These are phyloP conservation scores for Daldinia loculata DNA, from an alignment of 495 filamentous ascomycete species.

Conservation along the genomic window DNA sequence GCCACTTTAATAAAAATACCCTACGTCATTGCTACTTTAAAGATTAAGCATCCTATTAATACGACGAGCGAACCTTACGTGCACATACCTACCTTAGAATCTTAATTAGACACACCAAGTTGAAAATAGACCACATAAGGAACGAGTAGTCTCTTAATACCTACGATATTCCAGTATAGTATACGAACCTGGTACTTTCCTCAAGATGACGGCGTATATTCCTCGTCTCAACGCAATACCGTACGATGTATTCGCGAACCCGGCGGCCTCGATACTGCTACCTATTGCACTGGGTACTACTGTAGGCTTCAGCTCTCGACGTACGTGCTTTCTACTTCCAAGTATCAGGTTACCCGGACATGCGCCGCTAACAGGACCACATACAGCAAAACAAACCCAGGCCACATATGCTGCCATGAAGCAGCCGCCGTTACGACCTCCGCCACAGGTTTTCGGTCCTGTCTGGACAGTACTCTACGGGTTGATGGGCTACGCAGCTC, in stretches of 20 bases:
- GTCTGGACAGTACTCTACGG: slow-evolving; percentile 89
- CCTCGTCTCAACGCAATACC: slow-evolving; percentile 68
- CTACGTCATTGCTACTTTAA: not conserved
- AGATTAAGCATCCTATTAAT: not conserved
- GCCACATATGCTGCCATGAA: slow-evolving; percentile 71
- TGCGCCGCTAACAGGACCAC: not conserved
- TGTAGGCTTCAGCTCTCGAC: slow-evolving; percentile 67
- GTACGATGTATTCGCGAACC: slow-evolving; percentile 66
- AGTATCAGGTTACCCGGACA: not conserved
- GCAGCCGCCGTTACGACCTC: slow-evolving; percentile 83
- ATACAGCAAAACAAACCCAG: slow-evolving; percentile 63
- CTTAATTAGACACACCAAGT: not conserved
- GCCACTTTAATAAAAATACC: not conserved
- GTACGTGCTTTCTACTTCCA: slow-evolving; percentile 51
- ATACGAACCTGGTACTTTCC: not conserved
- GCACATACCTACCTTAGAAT: not conserved
- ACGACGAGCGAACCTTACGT: not conserved
- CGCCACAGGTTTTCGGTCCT: slow-evolving; percentile 81
- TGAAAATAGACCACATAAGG: not conserved
- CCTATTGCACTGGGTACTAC: slow-evolving; percentile 70
- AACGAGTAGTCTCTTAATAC: not conserved
- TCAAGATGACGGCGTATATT: slow-evolving; percentile 73
- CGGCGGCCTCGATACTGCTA: slow-evolving; percentile 73
- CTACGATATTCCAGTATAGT: not conserved
- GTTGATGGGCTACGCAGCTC: slow-evolving; percentile 86